Base-by-base conservation (phyloP, 2,329 filamentous ascomycete species). In the Cladosporium oxysporum region DNA sequence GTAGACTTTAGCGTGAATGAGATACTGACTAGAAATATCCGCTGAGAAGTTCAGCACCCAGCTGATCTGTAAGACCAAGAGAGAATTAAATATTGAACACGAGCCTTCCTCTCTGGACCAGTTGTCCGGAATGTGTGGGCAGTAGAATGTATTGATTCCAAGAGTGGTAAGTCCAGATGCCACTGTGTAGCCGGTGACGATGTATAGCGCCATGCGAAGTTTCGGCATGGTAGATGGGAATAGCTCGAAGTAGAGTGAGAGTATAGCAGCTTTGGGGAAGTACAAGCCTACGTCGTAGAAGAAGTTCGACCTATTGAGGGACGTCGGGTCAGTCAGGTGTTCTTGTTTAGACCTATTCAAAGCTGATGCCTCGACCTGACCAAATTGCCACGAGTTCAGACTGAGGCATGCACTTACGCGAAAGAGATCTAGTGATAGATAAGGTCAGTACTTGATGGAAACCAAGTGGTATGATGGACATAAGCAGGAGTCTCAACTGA, bases 21-120 rank as follows among this genome's bases (percentile, higher is more conserved):
- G 23, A 14, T 7, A 41, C 55, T 11, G 33, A 58, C 55, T 58
- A 7, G 21, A 58, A 21, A 58, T 58, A 12, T 58, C 55, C 8
- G 55, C 21, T 11, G 55, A 58, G 21, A 58, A 58, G 55, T 58
- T 58, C 31, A 58, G 31, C 55, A 21, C 55, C 55, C 55, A 58
- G 55, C 33, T 41, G 33, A 58, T 41, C 23, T 58, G 55, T 28
- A 58, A n/a, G 14, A 58, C 55, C 33, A 58, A 41, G 2, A 41
- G 29, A 12, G 55, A 58, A 14, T 58, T 58, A 11, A 58, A 58
- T 8, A 58, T 33, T 18, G 55, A 58, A 18, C 55, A 58, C 2
- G 55, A 35, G n/a, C 55, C 55, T 35, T 58, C 33, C 21, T 28
- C 21, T 23, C 21, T 5, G 23, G 55, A 58, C 55, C 55, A 58